Conservation (phyloP, 768 basidiomycete species). For the Mycena belliarum region DNA sequence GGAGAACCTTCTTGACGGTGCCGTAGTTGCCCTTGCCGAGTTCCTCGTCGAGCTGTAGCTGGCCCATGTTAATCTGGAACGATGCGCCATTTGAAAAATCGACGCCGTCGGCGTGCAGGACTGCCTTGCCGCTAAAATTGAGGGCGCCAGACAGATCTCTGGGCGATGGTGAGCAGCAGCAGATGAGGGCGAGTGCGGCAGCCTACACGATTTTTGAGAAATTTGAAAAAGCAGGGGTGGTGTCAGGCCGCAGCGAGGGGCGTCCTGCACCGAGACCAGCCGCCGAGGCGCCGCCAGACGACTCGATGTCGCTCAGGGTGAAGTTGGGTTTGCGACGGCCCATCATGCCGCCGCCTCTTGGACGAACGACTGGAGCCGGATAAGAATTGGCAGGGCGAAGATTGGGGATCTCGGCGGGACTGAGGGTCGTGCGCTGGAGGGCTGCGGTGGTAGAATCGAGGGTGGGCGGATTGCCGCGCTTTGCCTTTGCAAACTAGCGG, state of each 20-base stretch:
- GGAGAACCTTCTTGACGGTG: slow-evolving; percentile 93
- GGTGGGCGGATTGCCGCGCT: slow-evolving; percentile 29
- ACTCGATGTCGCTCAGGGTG: slow-evolving; percentile 64
- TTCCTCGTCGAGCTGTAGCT: slow-evolving; percentile 89
- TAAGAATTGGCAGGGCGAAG: slow-evolving; percentile 36
- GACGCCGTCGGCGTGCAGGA: slow-evolving; percentile 84
- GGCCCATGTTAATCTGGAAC: slow-evolving; percentile 92
- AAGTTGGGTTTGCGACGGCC: slow-evolving; percentile 57
- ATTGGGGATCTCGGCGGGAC: slow-evolving; percentile 27
- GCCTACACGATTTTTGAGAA: slow-evolving; percentile 93
- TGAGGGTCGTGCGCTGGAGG: slow-evolving; percentile 37
- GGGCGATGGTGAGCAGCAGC: slow-evolving; percentile 15
- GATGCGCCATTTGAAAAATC: slow-evolving; percentile 87
- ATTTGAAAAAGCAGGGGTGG: slow-evolving; percentile 77
- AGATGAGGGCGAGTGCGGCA: background rate
- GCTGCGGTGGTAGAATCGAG: slow-evolving; percentile 44
- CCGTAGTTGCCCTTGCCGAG: slow-evolving; percentile 97
- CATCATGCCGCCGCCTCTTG: slow-evolving; percentile 36
- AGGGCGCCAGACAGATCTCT: slow-evolving; percentile 97
- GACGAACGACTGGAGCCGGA: slow-evolving; percentile 29
- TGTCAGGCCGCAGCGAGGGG: slow-evolving; percentile 48
- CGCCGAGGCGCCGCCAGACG: slow-evolving; percentile 55
- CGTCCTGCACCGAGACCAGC: slow-evolving; percentile 75
- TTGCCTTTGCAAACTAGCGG: slow-evolving; percentile 34
- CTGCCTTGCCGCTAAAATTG: slow-evolving; percentile 91